phyloP scores from a whole-genome alignment of 2,329 filamentous ascomycete genomes.

The Dendryphion nanum region DNA sequence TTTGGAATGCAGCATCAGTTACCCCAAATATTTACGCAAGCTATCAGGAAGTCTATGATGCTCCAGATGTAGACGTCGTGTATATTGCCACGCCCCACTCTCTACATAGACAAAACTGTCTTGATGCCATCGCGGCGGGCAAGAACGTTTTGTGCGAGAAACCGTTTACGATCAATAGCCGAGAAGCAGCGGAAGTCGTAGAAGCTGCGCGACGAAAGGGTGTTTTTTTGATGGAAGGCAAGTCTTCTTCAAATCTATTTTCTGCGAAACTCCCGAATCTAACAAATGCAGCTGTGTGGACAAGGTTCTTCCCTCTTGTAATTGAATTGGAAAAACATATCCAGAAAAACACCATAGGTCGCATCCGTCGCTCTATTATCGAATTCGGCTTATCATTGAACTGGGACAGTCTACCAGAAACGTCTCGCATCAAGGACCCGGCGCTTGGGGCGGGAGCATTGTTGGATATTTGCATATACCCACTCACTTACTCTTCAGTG shows the following conservation, averaged over 20 bases:
- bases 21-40: slow-evolving; percentile 63
- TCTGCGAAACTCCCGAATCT: not conserved
- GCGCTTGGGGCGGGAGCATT: slow-evolving; percentile 76
- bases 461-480: slow-evolving; percentile 79
- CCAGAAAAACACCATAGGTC: slow-evolving; percentile 47
- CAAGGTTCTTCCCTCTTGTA: slow-evolving; percentile 76
- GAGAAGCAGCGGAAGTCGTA: slow-evolving; percentile 67
- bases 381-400: slow-evolving; percentile 57
- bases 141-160: slow-evolving; percentile 87
- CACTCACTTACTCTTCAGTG: slow-evolving; percentile 63
- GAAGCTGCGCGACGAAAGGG: slow-evolving; percentile 64
- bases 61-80: slow-evolving; percentile 74
- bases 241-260: not conserved
- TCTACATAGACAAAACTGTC: slow-evolving; percentile 81
- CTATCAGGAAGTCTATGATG: slow-evolving; percentile 72
- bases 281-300: slow-evolving; percentile 63
- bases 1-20: too few relatives aligned
- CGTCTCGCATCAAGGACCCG: slow-evolving; percentile 61
- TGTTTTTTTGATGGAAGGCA: slow-evolving; percentile 38
- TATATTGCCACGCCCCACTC: slow-evolving; percentile 85
- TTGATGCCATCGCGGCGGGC: slow-evolving; percentile 72
- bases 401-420: slow-evolving; percentile 46
- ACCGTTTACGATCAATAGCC: slow-evolving; percentile 74
- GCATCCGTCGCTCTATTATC: slow-evolving; percentile 52
- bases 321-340: slow-evolving; percentile 61